Conservation (phyloP, 23 red algal genomes). For the Cyanidiococcus yangmingshanensis region DNA sequence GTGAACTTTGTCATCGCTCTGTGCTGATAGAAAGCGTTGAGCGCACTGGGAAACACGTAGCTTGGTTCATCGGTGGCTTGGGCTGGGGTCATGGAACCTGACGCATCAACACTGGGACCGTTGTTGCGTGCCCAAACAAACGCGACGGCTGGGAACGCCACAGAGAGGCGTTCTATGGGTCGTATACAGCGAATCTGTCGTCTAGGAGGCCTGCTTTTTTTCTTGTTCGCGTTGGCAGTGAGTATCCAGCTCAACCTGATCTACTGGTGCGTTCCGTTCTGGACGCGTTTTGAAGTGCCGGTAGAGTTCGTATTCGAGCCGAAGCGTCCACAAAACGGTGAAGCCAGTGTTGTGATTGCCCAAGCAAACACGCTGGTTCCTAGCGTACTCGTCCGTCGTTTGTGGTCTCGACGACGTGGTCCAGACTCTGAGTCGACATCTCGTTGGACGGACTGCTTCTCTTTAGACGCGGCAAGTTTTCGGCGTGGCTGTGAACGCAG, state of each 20-base stretch:
- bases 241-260: not conserved
- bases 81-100: too few relatives aligned
- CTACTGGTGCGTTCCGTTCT: not conserved
- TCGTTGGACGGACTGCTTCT: not conserved
- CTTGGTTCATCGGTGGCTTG: too few relatives aligned
- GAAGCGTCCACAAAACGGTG: not conserved
- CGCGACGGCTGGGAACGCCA: too few relatives aligned
- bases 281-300: not conserved
- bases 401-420: not conserved
- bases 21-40: too few relatives aligned
- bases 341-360: not conserved
- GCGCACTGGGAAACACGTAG: too few relatives aligned
- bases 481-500: not conserved
- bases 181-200: too few relatives aligned
- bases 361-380: not conserved
- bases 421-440: not conserved
- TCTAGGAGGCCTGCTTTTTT: not conserved
- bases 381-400: not conserved
- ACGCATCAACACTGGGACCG: too few relatives aligned
- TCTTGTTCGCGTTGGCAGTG: not conserved
- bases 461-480: not conserved
- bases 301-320: not conserved
- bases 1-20: too few relatives aligned
- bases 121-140: too few relatives aligned
- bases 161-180: too few relatives aligned